These are phyloP conservation scores for Stemphylium beticola DNA, from an alignment of 2,329 filamentous ascomycete genomes.

Conservation along the genomic window DNA sequence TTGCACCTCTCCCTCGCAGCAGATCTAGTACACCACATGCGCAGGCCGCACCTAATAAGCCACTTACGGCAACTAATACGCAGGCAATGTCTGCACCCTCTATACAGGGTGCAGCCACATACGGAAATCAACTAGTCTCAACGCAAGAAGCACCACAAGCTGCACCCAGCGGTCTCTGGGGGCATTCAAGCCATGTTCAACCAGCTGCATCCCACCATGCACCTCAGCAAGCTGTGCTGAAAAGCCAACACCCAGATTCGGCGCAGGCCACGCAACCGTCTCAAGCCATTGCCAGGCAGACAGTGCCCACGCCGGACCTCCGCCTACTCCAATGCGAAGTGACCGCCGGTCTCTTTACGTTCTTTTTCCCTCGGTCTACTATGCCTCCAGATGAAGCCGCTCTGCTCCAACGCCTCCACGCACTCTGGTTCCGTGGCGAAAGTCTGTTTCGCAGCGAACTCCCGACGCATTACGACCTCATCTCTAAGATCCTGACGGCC, in stretches of 20 bases:
- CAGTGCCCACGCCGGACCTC: slow-evolving; percentile 21
- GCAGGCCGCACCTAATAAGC: slow-evolving; percentile 26
- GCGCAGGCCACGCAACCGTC: slow-evolving; percentile 8
- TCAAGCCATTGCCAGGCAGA: slow-evolving; percentile 8
- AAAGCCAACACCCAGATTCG: slow-evolving; percentile 33
- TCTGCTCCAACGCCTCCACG: slow-evolving; percentile 35
- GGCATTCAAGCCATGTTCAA: slow-evolving; percentile 14
- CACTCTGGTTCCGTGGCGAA: slow-evolving; percentile 38
- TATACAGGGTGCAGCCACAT: slow-evolving; percentile 23
- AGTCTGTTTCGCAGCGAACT: slow-evolving; percentile 35
- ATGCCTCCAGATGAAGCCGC: slow-evolving; percentile 32
- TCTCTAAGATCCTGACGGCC: slow-evolving; percentile 34
- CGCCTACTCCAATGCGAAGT: slow-evolving; percentile 43
- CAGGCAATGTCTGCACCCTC: slow-evolving; percentile 16
- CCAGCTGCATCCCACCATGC: slow-evolving; percentile 14
- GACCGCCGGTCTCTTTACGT: slow-evolving; percentile 39
- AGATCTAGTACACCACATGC: slow-evolving; percentile 39
- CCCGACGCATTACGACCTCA: slow-evolving; percentile 33
- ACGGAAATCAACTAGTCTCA: slow-evolving; percentile 27
- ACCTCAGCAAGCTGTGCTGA: slow-evolving; percentile 28
- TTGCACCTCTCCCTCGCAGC: slow-evolving; percentile 35
- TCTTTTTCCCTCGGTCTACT: slow-evolving; percentile 34
- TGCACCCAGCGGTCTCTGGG: slow-evolving; percentile 9
- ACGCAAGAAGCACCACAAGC: slow-evolving; percentile 18
- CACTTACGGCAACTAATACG: slow-evolving; percentile 19